Evolutionary conservation across 208 protist species (phyloP), one percentile per base, ranked within the genome.

Genomic region (Trypanosoma theileri): DNA sequence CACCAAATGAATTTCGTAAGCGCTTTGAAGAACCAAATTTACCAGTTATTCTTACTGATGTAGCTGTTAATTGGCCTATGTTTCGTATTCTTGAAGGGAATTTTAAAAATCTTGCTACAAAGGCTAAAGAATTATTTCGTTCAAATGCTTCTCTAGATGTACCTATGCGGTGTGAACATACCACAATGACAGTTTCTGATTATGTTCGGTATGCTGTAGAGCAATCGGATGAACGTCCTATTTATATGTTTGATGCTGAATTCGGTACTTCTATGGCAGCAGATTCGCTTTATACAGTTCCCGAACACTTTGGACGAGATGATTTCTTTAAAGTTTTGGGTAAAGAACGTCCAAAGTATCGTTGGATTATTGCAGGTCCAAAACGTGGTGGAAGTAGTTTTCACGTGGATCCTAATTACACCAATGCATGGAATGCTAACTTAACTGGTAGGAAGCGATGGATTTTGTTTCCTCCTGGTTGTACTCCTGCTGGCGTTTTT

Each of bases 181-280:
- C 91, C 6, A 85, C 67, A 56, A 93, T 96, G 89, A 85, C 65
- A 52, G 66, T 94, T n/a, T 75, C 66, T 24, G 89, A 96, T 74
- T 96, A 94, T 63, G 86, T 93, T 22, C 78, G 53, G 40, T 96
- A 96, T 72, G 87, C 88, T 0, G 75, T 52, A 41, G 77, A 86
- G 62, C 87, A 93, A 66, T 73, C 67, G 9, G 91, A 95, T 66
- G 91, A 96, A 69, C 84, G 89, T n/a, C 89, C 89, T 12, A 93
- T 93, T 62, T 96, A 96, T 79, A 86, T 96, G 77, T 96, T 96
- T 69, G 91, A 96, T 72, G 75, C 86, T 12, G 85, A 96, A 68
- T 96, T 93, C 52, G 85, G 81, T 51, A 74, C 28, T 22, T 76
- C 72, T 53, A 80, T 93, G 54, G 67, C 83, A 61, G 55, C 66